These are phyloP conservation scores for Cercospora nicotianae DNA, from an alignment of 2,329 filamentous ascomycete species.

Conservation along the genomic window DNA sequence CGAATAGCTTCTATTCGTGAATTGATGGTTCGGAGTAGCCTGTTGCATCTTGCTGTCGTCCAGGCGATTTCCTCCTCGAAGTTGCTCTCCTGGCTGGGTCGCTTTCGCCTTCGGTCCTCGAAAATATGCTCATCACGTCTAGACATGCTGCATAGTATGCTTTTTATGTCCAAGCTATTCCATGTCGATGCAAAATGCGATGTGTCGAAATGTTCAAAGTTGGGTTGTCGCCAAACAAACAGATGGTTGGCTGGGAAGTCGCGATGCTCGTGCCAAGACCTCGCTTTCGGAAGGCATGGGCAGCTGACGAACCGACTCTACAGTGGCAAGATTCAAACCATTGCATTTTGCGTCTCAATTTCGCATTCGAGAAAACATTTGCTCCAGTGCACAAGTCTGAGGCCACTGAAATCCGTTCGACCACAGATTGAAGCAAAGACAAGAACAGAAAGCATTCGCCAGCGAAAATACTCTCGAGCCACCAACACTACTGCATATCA, in stretches of 20 bases:
- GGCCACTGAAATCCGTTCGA: no score
- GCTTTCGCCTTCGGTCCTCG: conserved; percentile 15
- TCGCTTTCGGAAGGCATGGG: no score
- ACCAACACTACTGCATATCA: no score
- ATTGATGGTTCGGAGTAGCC: conserved; percentile 26
- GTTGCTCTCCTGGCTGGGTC: conserved; percentile 7
- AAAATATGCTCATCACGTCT: background rate
- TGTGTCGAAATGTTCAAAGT: background rate
- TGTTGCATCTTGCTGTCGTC: conserved; percentile 27
- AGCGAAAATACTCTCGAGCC: no score
- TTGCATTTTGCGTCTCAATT: no score
- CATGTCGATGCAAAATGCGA: conserved; percentile 5
- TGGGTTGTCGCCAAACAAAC: background rate
- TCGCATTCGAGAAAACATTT: no score
- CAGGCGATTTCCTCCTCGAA: conserved; percentile 25
- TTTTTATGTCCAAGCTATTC: conserved; percentile 3
- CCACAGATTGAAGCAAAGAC: no score
- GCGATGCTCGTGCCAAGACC: no score
- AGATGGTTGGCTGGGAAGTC: conserved; percentile 1
- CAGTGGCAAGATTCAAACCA: no score
- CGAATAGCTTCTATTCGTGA: conserved; percentile 21
- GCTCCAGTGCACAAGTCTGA: no score
- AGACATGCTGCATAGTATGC: conserved; percentile 13
- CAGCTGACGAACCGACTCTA: no score
- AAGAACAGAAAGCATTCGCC: no score